These are phyloP conservation scores for Mollisia scopiformis DNA, from an alignment of 2,329 filamentous ascomycete genomes.

Conservation along the genomic window DNA sequence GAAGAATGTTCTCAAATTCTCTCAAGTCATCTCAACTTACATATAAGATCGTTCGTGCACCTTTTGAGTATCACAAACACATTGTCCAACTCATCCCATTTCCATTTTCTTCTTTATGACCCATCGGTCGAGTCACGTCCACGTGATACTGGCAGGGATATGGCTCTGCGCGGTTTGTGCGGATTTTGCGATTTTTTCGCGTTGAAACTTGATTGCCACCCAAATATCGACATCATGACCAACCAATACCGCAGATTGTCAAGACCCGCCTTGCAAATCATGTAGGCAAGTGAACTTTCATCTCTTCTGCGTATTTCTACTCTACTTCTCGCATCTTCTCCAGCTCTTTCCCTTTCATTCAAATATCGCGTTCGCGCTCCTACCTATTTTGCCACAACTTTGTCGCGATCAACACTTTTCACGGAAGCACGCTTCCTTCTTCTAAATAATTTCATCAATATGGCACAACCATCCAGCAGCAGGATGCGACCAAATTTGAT, in stretches of 20 bases:
- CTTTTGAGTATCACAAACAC: neutral
- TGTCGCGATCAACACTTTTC: neutral
- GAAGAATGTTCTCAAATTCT: constrained; percentile 1
- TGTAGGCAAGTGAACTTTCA: neutral
- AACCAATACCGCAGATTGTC: constrained; percentile 1
- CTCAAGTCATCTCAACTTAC: neutral
- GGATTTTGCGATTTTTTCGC: constrained; percentile 17
- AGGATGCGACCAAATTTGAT: neutral
- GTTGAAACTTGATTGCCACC: constrained; percentile 1
- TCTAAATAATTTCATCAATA: constrained; percentile 3
- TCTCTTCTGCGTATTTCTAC: neutral
- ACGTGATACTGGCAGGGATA: constrained; percentile 6
- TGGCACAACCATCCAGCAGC: neutral
- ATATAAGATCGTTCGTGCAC: neutral
- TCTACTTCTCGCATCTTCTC: constrained; percentile 10
- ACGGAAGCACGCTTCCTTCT: neutral
- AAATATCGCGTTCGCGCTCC: constrained; percentile 3
- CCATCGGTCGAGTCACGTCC: neutral
- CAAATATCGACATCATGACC: constrained; percentile 7
- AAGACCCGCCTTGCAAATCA: neutral
- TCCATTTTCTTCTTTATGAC: neutral
- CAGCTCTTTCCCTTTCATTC: neutral
- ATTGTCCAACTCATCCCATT: no score
- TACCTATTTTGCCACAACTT: neutral
- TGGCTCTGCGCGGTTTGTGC: constrained; percentile 14